Evolutionary conservation across 2,329 filamentous ascomycete genomes (phyloP).

Genomic region (Colletotrichum sp.): DNA sequence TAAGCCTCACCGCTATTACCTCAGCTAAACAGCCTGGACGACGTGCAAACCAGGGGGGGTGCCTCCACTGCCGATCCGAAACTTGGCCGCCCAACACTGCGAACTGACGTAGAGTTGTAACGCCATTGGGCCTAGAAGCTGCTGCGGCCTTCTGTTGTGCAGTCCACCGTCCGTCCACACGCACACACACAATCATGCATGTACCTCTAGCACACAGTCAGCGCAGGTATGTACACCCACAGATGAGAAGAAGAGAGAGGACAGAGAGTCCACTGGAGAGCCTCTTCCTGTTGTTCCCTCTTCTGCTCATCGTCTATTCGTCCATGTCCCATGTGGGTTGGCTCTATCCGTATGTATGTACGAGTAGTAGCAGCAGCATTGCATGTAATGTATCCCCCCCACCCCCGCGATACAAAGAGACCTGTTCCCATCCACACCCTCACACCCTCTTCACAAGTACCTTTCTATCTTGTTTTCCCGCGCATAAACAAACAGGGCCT

Average conservation of each 20-base stretch:
- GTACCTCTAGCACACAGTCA: background rate
- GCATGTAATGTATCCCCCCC: background rate
- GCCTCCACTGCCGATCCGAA: slow-evolving; percentile 3
- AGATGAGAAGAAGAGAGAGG: background rate
- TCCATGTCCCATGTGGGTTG: background rate
- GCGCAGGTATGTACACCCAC: background rate
- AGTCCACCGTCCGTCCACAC: background rate
- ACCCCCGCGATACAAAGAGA: slow-evolving; percentile 14
- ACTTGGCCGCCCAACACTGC: background rate
- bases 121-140: slow-evolving; percentile 6
- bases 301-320: background rate
- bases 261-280: background rate
- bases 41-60: background rate
- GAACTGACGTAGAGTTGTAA: slow-evolving; percentile 1
- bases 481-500: slow-evolving; percentile 3
- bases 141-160: background rate
- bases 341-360: background rate
- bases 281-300: background rate
- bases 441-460: background rate
- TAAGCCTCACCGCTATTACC: slow-evolving; percentile 13
- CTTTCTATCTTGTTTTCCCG: background rate
- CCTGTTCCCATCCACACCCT: background rate
- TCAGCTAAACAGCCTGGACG: background rate
- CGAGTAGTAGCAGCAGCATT: background rate
- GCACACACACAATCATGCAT: background rate